Evolutionary conservation across 2,329 filamentous ascomycete species (phyloP).

Genomic region (Nemania diffusa): DNA sequence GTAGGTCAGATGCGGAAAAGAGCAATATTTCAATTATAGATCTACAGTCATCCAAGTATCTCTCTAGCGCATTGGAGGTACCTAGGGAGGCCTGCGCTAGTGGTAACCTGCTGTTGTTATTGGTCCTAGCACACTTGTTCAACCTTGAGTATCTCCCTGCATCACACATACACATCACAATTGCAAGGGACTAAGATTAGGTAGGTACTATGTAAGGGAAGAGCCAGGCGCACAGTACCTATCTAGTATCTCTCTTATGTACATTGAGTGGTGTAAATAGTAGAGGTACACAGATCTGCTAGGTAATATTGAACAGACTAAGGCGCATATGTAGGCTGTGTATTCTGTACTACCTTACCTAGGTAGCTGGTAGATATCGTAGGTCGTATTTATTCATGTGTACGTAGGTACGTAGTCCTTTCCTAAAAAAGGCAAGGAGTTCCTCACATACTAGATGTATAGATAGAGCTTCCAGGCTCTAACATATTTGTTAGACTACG

Average conservation of each 20-base stretch:
- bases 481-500: neutral
- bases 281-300: neutral
- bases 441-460: neutral
- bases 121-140: neutral
- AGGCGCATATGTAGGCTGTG: neutral
- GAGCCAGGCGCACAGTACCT: neutral
- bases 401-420: neutral
- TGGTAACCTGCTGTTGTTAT: neutral
- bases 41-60: conserved; percentile 19
- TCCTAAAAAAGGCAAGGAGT: neutral
- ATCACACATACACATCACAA: conserved; percentile 5
- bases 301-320: no score
- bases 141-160: neutral
- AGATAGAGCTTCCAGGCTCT: neutral
- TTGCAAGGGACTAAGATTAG: neutral
- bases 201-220: neutral
- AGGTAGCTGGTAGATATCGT: neutral
- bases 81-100: conserved; percentile 8
- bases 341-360: neutral
- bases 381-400: neutral
- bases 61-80: neutral
- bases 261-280: no score
- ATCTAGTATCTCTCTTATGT: no score
- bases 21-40: conserved; percentile 28
- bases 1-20: conserved; percentile 8